Base-by-base conservation (phyloP, 306 rosid genomes). In the Quillaja saponaria region DNA sequence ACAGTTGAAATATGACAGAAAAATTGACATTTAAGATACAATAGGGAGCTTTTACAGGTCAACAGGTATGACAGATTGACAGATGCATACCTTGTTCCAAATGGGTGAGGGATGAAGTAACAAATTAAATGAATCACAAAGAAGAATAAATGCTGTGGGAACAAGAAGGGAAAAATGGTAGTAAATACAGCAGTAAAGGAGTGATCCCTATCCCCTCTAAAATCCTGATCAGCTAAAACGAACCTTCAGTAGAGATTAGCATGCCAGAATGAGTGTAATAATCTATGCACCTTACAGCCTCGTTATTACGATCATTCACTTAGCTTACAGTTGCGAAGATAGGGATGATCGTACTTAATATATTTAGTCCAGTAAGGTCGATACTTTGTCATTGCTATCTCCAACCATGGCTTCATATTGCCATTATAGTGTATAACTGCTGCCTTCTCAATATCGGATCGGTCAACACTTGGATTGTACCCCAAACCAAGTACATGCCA, bases 401-500 rank as follows among this genome's bases (percentile, higher is more conserved):
- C 96, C 72, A 94, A 55, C 99, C 99, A 94, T 2, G 99, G 99
- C 63, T 94, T 94, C 95, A 89, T 85, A 66, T 92, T 92, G 49
- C 99, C 99, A 38, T 89, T 89, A 72, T 85, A 94, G 80, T 94
- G 99, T 50, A 94, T 64, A 20, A 94, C 96, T 25, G 99, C 96
- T 14, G 99, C 97, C 9, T 81, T 82, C 18, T 87, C 91, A 21
- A 94, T 78, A 44, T 78, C 76, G 5, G 73, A 41, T 48, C 80
- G 82, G 67, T 78, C 87, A 34, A 94, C 71, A 33, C 84, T 87
- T 42, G 99, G 97, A 75, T 85, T 89, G 81, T 94, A 94, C 34
- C 99, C 99, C 81, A 94, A 85, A 69, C 99, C 99, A 63, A 94
- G 99, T 19, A 94, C 95, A 65, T 94, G 97, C 99, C 99, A 94